Evolutionary conservation across 768 basidiomycete species (phyloP).

Genomic region (Leccinum fibrillosum): DNA sequence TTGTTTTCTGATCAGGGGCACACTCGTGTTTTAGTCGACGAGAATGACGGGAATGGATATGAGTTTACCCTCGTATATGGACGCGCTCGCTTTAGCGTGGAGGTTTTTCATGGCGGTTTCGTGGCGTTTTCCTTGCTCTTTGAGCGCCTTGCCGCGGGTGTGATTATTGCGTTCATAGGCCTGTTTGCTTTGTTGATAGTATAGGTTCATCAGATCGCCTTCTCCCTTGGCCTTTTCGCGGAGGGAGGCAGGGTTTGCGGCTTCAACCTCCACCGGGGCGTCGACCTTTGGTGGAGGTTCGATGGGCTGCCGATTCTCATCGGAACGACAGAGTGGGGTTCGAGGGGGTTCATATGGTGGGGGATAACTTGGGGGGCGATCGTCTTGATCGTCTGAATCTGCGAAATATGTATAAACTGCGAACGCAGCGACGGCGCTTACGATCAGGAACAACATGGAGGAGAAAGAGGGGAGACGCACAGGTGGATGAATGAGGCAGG

Average conservation of each 20-base stretch:
- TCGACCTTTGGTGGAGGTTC: background rate
- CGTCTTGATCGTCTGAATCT: constrained; percentile 1
- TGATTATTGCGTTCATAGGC: constrained; percentile 74
- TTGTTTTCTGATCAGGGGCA: constrained; percentile 61
- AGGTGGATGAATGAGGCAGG: too few species aligned
- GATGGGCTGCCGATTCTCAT: background rate
- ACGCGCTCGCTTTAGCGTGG: constrained; percentile 77
- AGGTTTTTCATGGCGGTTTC: constrained; percentile 69
- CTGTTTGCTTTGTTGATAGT: constrained; percentile 63
- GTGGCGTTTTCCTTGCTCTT: constrained; percentile 75
- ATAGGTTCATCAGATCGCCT: constrained; percentile 59
- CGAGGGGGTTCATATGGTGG: background rate
- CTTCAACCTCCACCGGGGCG: background rate
- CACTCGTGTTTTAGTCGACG: background rate
- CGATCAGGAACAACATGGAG: constrained; percentile 14
- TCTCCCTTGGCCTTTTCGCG: constrained; percentile 73
- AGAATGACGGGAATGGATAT: constrained; percentile 9
- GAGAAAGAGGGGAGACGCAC: background rate
- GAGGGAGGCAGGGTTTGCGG: constrained; percentile 50
- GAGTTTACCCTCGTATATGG: constrained; percentile 66
- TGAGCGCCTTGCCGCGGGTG: constrained; percentile 75
- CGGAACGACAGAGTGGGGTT: background rate
- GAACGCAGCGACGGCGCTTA: constrained; percentile 9
- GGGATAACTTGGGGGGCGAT: background rate
- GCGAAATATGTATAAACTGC: constrained; percentile 6